Evolutionary conservation across 2,329 filamentous ascomycete genomes (phyloP).

Genomic region (Pseudocercospora crystallina): DNA sequence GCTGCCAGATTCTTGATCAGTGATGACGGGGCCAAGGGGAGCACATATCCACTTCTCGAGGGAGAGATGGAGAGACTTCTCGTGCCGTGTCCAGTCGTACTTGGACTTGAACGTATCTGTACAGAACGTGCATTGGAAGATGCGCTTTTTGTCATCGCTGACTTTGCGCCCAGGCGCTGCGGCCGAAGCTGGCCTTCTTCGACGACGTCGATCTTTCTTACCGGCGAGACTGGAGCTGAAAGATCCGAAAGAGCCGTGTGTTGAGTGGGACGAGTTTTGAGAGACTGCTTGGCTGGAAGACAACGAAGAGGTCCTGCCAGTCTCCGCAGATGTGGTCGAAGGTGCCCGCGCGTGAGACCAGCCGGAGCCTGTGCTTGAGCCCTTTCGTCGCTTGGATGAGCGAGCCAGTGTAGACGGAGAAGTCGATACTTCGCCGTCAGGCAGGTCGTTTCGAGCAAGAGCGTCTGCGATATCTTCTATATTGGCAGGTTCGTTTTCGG

Average conservation of each 20-base stretch:
- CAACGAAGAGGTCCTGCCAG: slow-evolving; percentile 26
- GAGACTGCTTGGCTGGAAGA: slow-evolving; percentile 53
- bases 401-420: slow-evolving; percentile 31
- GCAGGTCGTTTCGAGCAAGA: slow-evolving; percentile 42
- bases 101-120: slow-evolving; percentile 58
- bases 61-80: slow-evolving; percentile 63
- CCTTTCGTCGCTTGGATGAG: slow-evolving; percentile 40
- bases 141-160: slow-evolving; percentile 43
- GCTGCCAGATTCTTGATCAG: slow-evolving; percentile 56
- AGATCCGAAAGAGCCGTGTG: slow-evolving; percentile 56
- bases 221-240: slow-evolving; percentile 50
- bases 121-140: slow-evolving; percentile 61
- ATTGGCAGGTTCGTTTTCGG: slow-evolving; percentile 67
- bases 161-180: slow-evolving; percentile 22
- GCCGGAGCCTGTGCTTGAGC: slow-evolving; percentile 51
- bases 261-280: slow-evolving; percentile 55
- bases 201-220: slow-evolving; percentile 57
- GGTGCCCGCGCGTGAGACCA: slow-evolving; percentile 51
- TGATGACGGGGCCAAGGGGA: slow-evolving; percentile 57
- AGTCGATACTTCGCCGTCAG: slow-evolving; percentile 26
- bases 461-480: slow-evolving; percentile 64
- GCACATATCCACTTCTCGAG: slow-evolving; percentile 66
- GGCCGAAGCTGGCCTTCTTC: slow-evolving; percentile 39
- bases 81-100: slow-evolving; percentile 65
- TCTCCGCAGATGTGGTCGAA: slow-evolving; percentile 53